These are phyloP conservation scores for Puccinia hordei DNA, from an alignment of 1,284 basidiomycete genomes.

Conservation along the genomic window DNA sequence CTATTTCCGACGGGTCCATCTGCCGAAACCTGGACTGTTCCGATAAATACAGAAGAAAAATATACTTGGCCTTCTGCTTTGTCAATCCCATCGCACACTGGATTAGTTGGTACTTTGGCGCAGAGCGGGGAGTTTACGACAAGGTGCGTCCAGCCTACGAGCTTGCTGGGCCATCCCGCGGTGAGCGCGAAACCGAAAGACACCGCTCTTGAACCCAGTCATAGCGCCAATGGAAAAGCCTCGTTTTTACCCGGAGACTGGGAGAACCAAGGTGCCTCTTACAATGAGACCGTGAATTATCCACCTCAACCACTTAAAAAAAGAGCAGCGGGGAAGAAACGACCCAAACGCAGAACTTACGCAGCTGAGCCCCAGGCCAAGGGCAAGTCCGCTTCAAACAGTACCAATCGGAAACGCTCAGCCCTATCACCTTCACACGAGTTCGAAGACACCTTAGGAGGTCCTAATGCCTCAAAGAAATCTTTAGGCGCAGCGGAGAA, in stretches of 20 bases:
- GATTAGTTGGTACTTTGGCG: neutral
- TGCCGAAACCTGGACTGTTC: neutral
- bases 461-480: neutral
- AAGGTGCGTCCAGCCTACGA: slow-evolving; percentile 18
- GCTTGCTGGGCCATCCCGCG: neutral
- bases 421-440: neutral
- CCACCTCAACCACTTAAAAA: slow-evolving; percentile 4
- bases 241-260: slow-evolving; percentile 32
- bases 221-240: slow-evolving; percentile 11
- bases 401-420: neutral
- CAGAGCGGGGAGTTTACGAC: slow-evolving; percentile 15
- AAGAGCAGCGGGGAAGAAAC: neutral
- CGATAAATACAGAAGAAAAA: slow-evolving; percentile 5
- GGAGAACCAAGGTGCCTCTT: slow-evolving; percentile 5
- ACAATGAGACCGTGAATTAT: neutral
- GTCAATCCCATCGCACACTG: neutral
- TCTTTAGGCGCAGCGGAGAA: neutral
- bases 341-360: neutral
- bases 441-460: neutral
- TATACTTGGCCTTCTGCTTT: neutral
- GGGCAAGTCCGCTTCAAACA: neutral
- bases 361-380: neutral
- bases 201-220: neutral
- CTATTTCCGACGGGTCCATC: neutral
- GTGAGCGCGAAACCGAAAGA: neutral